These are phyloP conservation scores for Kwoniella mangroviensis DNA, from an alignment of 768 basidiomycete species.

Conservation along the genomic window DNA sequence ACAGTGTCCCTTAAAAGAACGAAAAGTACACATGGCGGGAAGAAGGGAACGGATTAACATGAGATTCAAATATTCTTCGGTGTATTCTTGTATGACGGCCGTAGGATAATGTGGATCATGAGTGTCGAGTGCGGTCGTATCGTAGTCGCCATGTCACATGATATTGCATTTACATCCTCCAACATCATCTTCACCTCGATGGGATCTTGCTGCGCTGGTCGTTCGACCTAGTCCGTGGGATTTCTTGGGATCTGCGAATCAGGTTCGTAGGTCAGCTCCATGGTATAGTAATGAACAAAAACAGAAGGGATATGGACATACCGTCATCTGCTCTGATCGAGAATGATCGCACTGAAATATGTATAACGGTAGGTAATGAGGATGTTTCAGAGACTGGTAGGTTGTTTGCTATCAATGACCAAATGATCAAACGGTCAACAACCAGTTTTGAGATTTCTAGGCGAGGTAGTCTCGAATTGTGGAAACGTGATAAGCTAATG, in stretches of 20 bases:
- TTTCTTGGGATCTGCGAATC: constrained; percentile 39
- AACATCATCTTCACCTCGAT: constrained; percentile 35
- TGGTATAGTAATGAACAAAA: background rate
- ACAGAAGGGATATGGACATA: constrained; percentile 21
- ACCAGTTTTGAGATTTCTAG: no score
- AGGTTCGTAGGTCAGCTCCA: no score
- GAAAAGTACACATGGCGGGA: background rate
- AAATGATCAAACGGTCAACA: background rate
- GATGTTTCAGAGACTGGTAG: constrained; percentile 39
- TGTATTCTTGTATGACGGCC: no score
- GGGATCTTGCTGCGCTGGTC: constrained; percentile 16
- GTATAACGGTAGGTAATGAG: constrained; percentile 46
- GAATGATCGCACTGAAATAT: constrained; percentile 54
- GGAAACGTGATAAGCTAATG: no score
- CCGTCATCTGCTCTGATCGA: constrained; percentile 50
- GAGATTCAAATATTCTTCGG: no score
- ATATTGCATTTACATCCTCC: constrained; percentile 56
- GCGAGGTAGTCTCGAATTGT: no score
- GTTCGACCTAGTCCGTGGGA: constrained; percentile 19
- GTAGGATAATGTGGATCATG: no score
- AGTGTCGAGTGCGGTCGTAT: no score
- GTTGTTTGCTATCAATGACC: constrained; percentile 39
- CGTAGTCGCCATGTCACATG: constrained; percentile 31
- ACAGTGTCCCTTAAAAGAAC: background rate
- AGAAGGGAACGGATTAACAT: background rate